Percentiles rank a stretch among this genome's conserved stretches.
Evolutionary conservation across 768 basidiomycete species (phyloP).

Genomic region (Lentinula aciculospora): DNA sequence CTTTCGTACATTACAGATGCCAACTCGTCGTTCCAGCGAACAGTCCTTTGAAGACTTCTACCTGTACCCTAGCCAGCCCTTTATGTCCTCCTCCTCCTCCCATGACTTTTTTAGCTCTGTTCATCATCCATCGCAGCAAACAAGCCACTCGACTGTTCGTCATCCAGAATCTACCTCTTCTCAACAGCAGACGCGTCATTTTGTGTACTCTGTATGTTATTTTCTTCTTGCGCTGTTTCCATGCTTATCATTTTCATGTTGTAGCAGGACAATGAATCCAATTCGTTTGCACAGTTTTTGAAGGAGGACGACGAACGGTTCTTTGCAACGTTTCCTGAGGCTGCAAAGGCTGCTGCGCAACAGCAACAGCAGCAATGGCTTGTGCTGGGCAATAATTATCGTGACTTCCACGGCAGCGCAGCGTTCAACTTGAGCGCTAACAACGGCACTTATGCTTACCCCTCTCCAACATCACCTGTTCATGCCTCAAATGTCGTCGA

Average conservation of each 20-base stretch:
- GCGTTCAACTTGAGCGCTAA: slow-evolving; percentile 5
- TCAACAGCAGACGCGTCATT: slow-evolving; percentile 5
- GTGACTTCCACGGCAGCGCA: neutral
- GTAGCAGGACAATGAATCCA: neutral
- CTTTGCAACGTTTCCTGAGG: slow-evolving; percentile 9
- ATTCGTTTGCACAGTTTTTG: slow-evolving; percentile 7
- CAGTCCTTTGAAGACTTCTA: neutral
- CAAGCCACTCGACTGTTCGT: neutral
- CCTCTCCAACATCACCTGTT: neutral
- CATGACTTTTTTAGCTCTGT: neutral
- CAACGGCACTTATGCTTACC: slow-evolving; percentile 2
- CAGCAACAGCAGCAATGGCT: neutral
- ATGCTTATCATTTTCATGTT: neutral
- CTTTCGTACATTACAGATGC: neutral
- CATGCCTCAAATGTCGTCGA: neutral
- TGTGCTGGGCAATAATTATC: neutral
- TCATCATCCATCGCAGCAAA: neutral
- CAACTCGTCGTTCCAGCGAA: neutral
- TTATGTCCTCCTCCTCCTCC: neutral
- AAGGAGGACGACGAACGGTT: slow-evolving; percentile 13
- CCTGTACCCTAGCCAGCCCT: neutral
- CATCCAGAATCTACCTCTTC: neutral
- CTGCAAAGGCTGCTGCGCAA: slow-evolving; percentile 5
- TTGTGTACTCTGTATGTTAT: neutral
- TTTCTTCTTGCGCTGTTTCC: neutral